Percentiles rank a stretch among this genome's conserved stretches.
These are phyloP conservation scores for Aspergillus pseudonomiae DNA, from an alignment of 2,329 filamentous ascomycete genomes.

Conservation along the genomic window DNA sequence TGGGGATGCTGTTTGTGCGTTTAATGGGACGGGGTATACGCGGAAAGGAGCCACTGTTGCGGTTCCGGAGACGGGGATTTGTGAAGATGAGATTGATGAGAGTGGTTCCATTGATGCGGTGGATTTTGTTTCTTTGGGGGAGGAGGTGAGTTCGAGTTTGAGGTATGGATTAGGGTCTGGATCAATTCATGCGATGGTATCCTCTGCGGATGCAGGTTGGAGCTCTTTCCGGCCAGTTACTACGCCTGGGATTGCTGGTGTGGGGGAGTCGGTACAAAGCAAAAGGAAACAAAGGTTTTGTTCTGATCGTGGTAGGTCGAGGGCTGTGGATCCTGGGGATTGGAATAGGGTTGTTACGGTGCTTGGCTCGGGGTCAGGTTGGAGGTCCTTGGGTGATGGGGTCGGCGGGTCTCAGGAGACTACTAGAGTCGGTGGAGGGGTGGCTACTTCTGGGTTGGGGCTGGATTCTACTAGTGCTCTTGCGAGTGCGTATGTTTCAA, in stretches of 20 bases:
- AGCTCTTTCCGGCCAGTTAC: too few species aligned
- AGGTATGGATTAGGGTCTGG: too few species aligned
- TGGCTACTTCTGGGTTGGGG: not conserved
- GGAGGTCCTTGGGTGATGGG: not conserved
- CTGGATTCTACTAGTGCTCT: not conserved
- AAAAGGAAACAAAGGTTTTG: not conserved
- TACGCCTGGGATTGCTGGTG: not conserved
- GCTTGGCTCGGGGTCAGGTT: not conserved
- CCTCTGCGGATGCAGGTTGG: too few species aligned
- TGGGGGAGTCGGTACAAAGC: too few species aligned
- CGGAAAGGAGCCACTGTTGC: constrained; percentile 4
- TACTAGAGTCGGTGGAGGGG: too few species aligned
- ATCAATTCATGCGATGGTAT: too few species aligned
- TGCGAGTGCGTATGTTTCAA: not conserved
- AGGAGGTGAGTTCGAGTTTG: not conserved
- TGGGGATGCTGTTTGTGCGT: constrained; percentile 29
- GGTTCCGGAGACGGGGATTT: constrained; percentile 21
- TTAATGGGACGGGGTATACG: constrained; percentile 30
- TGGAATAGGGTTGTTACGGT: not conserved
- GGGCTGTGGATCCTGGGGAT: not conserved
- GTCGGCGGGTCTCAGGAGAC: too few species aligned
- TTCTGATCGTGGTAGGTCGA: not conserved
- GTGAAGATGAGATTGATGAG: not conserved
- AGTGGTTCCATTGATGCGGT: not conserved
- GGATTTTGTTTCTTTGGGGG: not conserved